phyloP scores from a whole-genome alignment of 2,329 filamentous ascomycete species.

The Aspergillus terreus region DNA sequence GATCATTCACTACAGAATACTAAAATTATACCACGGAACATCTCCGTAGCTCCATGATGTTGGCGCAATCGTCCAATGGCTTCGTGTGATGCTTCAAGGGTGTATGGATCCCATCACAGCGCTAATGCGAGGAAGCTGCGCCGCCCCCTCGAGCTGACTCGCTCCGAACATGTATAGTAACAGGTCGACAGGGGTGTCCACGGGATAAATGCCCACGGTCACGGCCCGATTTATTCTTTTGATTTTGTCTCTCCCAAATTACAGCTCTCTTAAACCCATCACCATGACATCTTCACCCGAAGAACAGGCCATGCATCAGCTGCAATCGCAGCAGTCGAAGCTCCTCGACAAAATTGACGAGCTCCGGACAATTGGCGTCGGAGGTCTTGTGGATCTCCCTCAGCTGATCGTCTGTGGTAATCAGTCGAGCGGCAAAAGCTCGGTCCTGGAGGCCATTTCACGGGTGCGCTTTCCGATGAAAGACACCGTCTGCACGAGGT shows the following conservation, averaged over 20 bases:
- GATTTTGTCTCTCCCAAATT: too few relatives aligned
- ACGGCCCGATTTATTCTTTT: too few relatives aligned
- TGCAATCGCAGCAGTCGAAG: slow-evolving; percentile 33
- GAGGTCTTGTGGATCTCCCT: slow-evolving; percentile 47
- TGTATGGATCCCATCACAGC: too few relatives aligned
- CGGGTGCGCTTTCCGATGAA: slow-evolving; percentile 58
- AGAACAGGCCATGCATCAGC: slow-evolving; percentile 12
- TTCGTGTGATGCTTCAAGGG: too few relatives aligned
- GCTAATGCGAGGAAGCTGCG: background rate
- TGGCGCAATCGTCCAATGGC: too few relatives aligned
- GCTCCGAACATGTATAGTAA: background rate
- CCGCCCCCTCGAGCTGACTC: background rate
- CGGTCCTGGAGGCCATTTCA: slow-evolving; percentile 61
- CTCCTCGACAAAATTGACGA: slow-evolving; percentile 54
- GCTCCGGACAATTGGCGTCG: slow-evolving; percentile 49
- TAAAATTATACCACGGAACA: too few relatives aligned
- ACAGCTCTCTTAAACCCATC: background rate
- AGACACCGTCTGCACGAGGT: slow-evolving; percentile 56
- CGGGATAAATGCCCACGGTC: background rate
- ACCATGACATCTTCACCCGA: background rate
- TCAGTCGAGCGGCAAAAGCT: slow-evolving; percentile 62
- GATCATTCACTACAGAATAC: too few relatives aligned
- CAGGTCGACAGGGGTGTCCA: background rate
- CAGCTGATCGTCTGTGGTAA: slow-evolving; percentile 59
- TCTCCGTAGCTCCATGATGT: too few relatives aligned